Base-by-base conservation (phyloP, 106 monocot genomes). In the Gastrodia elata region DNA sequence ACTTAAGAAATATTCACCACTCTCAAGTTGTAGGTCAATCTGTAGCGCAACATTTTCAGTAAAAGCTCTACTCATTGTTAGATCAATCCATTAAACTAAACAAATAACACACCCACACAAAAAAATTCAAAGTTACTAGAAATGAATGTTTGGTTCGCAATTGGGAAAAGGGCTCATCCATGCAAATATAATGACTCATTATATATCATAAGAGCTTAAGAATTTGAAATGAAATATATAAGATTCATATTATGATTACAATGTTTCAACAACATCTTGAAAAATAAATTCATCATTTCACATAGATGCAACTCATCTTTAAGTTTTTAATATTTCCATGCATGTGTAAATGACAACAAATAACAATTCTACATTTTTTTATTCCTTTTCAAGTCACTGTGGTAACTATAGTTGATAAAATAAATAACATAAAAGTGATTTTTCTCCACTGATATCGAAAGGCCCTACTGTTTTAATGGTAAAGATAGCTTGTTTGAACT, bases 1-100 rank as follows among this genome's bases (percentile, higher is more conserved):
- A 46, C 88, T 97, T 27, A 97, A 26, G 83, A 97, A 97, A 80
- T 87, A 97, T 68, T 93, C 92, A 64, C 97, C 97, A 83, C 85
- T 93, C 74, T 97, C 97, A 39, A 97, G 80, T 77, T 90, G 82
- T 40, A 90, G 79, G 35, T 97, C 97, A 78, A 97, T 86, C 97
- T 96, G 78, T 69, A 25, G 26, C 24, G 41, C 10, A 69, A 69
- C 25, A 39, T 10, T 69, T 25, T 41, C 7, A 69, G 11, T 32
- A 61, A 27, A 61, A 61, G 32, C 30, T 61, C 9, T 32, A 61
- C 3, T 32, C 32, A 61, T 32, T 13, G 1, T 14, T 32, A 25
- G 57, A 58, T 58, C 22, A 28, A 58, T 58, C 22, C 24, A 58
- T 28, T 58, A 58, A 58, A 28, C 27, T 58, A 58, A 25, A 58